These are phyloP conservation scores for Agapanthus africanus DNA, from an alignment of 106 monocot species.

Conservation along the genomic window DNA sequence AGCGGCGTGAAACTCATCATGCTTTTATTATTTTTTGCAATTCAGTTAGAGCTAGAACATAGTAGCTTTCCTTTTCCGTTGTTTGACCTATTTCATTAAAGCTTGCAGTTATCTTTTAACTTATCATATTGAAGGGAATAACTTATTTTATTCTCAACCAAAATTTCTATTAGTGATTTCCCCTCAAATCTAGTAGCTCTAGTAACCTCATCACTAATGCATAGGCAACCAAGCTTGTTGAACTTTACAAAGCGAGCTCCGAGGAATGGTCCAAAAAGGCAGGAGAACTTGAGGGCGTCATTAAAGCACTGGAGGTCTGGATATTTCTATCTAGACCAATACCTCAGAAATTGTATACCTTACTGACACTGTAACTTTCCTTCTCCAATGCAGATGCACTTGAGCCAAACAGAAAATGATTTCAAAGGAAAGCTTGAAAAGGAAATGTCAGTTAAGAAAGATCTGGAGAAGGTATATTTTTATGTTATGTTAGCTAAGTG, in stretches of 20 bases:
- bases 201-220: not conserved
- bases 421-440: slow-evolving; percentile 82
- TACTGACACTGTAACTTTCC: not conserved
- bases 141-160: too few species aligned
- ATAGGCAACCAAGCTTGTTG: slow-evolving; percentile 83
- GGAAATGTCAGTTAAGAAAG: slow-evolving; percentile 43
- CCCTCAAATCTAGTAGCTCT: too few species aligned
- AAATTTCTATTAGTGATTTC: too few species aligned
- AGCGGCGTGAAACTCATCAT: too few species aligned
- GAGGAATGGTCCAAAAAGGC: slow-evolving; percentile 93
- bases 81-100: not conserved
- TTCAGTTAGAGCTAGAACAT: not conserved
- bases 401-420: slow-evolving; percentile 79
- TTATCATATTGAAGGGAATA: too few species aligned
- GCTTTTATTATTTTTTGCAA: not conserved
- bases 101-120: not conserved
- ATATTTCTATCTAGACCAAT: not conserved
- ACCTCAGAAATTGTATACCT: not conserved
- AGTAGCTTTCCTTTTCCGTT: not conserved
- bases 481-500: not conserved
- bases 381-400: slow-evolving; percentile 55
- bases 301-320: slow-evolving; percentile 89
- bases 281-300: slow-evolving; percentile 92
- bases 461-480: slow-evolving; percentile 58
- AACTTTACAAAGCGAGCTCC: slow-evolving; percentile 86